These are phyloP conservation scores for Phtheirospermum japonicum DNA, from an alignment of 257 asterid genomes.

Conservation along the genomic window DNA sequence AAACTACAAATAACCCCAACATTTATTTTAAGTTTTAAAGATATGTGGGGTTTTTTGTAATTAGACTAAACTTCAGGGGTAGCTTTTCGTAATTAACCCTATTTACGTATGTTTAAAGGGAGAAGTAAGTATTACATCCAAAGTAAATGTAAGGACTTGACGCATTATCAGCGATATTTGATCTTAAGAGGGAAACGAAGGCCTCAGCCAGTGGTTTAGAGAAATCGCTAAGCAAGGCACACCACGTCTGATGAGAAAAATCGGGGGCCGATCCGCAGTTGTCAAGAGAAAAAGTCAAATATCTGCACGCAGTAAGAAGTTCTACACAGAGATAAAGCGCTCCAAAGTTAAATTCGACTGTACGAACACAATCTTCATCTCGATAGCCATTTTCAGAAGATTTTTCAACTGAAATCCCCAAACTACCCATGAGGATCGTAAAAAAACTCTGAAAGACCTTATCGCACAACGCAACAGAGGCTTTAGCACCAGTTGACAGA, in stretches of 20 bases:
- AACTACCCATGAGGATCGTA: conserved; percentile 53
- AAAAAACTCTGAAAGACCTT: conserved; percentile 69
- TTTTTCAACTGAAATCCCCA: conserved; percentile 54
- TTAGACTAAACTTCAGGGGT: background rate
- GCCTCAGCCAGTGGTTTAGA: conserved; percentile 44
- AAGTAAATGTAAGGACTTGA: conserved; percentile 42
- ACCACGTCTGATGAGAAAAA: conserved; percentile 42
- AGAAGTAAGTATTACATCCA: conserved; percentile 56
- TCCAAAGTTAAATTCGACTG: conserved; percentile 48
- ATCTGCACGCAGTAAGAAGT: conserved; percentile 76
- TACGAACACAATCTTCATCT: conserved; percentile 31
- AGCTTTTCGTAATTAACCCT: background rate
- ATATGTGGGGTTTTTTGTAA: background rate
- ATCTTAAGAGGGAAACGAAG: conserved; percentile 46
- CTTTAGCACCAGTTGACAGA: conserved; percentile 56
- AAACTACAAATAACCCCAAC: too few species aligned
- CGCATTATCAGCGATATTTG: conserved; percentile 40
- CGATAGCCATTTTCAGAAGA: conserved; percentile 31
- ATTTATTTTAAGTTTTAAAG: too few species aligned
- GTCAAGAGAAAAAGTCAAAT: conserved; percentile 44
- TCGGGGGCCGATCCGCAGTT: conserved; percentile 30
- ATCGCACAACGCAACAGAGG: conserved; percentile 63
- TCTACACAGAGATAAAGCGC: conserved; percentile 65
- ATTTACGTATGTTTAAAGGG: background rate
- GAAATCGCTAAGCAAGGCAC: conserved; percentile 46